Evolutionary conservation across 495 filamentous ascomycete genomes (phyloP).

Genomic region (Evernia prunastri): DNA sequence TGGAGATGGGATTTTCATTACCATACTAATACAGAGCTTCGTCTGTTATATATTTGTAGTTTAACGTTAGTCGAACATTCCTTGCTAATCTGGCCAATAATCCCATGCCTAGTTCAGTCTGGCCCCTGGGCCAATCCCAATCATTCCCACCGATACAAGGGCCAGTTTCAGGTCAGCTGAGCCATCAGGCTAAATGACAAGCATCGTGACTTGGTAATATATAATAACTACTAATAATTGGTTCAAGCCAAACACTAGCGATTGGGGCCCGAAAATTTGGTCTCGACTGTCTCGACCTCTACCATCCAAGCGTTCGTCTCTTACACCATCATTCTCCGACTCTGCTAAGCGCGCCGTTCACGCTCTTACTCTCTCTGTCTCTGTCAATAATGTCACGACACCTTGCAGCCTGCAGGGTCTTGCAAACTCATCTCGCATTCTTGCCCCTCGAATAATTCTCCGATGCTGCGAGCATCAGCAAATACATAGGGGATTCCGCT

Average conservation of each 20-base stretch:
- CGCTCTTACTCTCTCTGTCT: too few species aligned
- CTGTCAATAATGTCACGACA: too few species aligned
- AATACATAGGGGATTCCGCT: neutral
- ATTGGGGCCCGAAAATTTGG: neutral
- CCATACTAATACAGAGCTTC: neutral
- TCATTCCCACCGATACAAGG: neutral
- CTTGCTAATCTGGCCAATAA: neutral
- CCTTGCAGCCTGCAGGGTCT: neutral
- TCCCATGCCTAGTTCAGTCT: neutral
- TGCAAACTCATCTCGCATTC: neutral
- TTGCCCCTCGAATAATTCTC: conserved; percentile 5
- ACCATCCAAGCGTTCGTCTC: conserved; percentile 8
- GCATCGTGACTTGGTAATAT: neutral
- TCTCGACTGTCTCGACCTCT: conserved; percentile 1
- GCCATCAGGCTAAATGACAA: neutral
- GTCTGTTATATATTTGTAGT: neutral
- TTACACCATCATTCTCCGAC: neutral
- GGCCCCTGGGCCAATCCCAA: neutral
- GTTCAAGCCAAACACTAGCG: neutral
- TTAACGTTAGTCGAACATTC: neutral
- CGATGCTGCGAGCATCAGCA: neutral
- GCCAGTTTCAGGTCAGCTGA: conserved; percentile 3
- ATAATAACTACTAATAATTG: conserved; percentile 11
- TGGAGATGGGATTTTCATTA: too few species aligned
- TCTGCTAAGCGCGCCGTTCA: neutral